Base-by-base conservation (phyloP, 2,329 filamentous ascomycete genomes). In the Penicillium capsulatum region DNA sequence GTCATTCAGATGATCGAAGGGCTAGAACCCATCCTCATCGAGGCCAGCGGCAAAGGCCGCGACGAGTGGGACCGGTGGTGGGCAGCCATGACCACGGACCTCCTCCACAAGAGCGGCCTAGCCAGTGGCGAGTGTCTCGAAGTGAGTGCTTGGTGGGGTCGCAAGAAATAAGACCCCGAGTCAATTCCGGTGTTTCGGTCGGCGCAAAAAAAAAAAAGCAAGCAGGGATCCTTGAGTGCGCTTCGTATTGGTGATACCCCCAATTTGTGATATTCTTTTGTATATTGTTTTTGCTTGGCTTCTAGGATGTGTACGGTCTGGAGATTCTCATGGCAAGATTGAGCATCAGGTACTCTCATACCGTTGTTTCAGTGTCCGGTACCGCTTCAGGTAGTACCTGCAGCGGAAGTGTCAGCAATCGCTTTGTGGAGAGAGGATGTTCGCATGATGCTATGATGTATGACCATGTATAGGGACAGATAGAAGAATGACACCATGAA, bases 61-160 rank as follows among this genome's bases (percentile, higher is more conserved):
- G 88, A 94, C 53, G 90, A 96, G 67, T 96, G 89, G 89, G 86
- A 94, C 62, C 74, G 80, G 29, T 96, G 90, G 90, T 80, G 86
- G 68, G 81, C 83, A 28, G 86, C 83, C 64, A 86, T 95, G 84
- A 91, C 88, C 76, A 78, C 79, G 32, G 84, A 92, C 64, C 66
- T 96, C 57, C 75, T 94, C 58, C 81, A 84, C 61, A 83, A 91
- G 45, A 82, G 81, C 38, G 86, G 86, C 14, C 83, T 86, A 13
- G 81, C 79, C 33, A 89, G 81, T 71, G 89, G 90, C 33, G 90
- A 96, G 65, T 94, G 88, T 64, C 69, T 96, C 14, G 79, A 83
- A 63, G 65, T 81, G 42, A 79, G 79, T 30, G 76, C 78, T 11
- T 82, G 78, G 79, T 82, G 77, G 77, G 78, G 75, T 36, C 71